Evolutionary conservation across 2,329 filamentous ascomycete genomes (phyloP), one percentile per base, ranked within the genome.

Genomic region (Coniochaeta prunicola): DNA sequence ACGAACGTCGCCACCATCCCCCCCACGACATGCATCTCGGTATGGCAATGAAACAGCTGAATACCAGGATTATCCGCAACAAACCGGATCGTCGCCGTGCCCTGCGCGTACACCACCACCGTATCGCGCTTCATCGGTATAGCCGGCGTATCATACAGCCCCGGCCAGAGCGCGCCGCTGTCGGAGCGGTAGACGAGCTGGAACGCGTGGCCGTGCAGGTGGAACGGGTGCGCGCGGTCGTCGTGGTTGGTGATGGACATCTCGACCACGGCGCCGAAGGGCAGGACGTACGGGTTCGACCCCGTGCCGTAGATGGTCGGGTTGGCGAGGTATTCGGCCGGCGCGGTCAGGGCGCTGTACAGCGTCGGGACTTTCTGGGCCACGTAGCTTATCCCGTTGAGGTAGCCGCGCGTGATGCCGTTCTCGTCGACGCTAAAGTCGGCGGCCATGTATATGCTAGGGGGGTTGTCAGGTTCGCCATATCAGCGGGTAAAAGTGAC

Each of bases 331-430:
- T 76, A 62, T 3, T 73, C 68, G 1, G 78, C 79, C 5, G 40
- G 40, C n/a, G 79, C 70, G 0, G 80, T 80, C 33, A 90, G 76
- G n/a, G 79, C 85, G 1, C 84, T 85, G 73, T 88, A 90, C 0
- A 90, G 74, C 0, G 84, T 83, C 0, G 87, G 88, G 0, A 89
- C 86, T 17, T 88, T 86, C 21, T 84, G 87, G 1, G 71, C 60
- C 4, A 82, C 77, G 64, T 88, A 90, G 21, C 84, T 87, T 38
- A n/a, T 45, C 33, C 26, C 24, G 10, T 38, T n/a, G n/a, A n/a
- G n/a, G n/a, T n/a, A n/a, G n/a, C n/a, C n/a, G n/a, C n/a, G n/a
- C n/a, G n/a, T n/a, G n/a, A n/a, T n/a, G n/a, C n/a, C n/a, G n/a
- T n/a, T n/a, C n/a, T n/a, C n/a, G n/a, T n/a, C n/a, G n/a, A n/a